Evolutionary conservation across 495 filamentous ascomycete genomes (phyloP).

Genomic region (Cercophora scortea): DNA sequence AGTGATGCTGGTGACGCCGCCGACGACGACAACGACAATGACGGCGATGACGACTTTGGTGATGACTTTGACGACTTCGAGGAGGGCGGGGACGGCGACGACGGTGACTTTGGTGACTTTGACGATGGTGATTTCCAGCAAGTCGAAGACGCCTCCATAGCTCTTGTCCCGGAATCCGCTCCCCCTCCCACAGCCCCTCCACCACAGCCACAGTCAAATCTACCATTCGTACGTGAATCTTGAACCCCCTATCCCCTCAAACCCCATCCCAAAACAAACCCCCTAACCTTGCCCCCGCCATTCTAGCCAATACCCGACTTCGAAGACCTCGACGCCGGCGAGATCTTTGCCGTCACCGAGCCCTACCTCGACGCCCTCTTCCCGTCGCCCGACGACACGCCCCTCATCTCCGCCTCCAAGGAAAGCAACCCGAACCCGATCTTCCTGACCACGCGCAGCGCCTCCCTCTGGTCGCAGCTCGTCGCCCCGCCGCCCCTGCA

Average conservation of each 20-base stretch:
- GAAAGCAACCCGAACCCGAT: constrained; percentile 41
- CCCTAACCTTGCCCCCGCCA: neutral
- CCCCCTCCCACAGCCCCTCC: constrained; percentile 9
- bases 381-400: constrained; percentile 42
- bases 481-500: constrained; percentile 90
- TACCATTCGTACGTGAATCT: constrained; percentile 36
- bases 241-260: neutral
- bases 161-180: constrained; percentile 30
- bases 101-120: constrained; percentile 72
- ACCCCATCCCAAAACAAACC: constrained; percentile 1
- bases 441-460: constrained; percentile 63
- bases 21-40: constrained; percentile 25
- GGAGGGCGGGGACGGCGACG: constrained; percentile 65
- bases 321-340: constrained; percentile 46
- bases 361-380: constrained; percentile 52
- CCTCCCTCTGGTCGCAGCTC: constrained; percentile 93
- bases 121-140: constrained; percentile 63
- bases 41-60: constrained; percentile 53
- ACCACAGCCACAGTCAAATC: constrained; percentile 25
- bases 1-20: neutral
- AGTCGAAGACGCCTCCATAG: constrained; percentile 40
- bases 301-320: constrained; percentile 68
- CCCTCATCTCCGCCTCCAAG: constrained; percentile 27
- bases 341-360: constrained; percentile 42
- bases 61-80: constrained; percentile 98